Evolutionary conservation across 2,329 filamentous ascomycete genomes (phyloP), one percentile per base, ranked within the genome.

Genomic region (Aspergillaceae sp.): DNA sequence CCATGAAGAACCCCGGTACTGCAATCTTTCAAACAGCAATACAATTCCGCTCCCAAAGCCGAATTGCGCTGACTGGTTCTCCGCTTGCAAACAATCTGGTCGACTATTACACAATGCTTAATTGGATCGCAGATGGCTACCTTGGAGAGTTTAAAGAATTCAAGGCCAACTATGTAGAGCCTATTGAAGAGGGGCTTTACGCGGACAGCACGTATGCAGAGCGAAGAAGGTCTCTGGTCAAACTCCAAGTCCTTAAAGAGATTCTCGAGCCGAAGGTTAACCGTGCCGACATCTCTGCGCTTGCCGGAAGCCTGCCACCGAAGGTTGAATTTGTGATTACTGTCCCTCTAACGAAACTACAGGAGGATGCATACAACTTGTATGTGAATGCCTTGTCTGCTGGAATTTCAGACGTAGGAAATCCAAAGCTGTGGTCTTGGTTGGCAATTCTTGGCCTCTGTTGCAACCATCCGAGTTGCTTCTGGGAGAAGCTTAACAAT

Each of bases 81-180:
- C 90, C 90, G 0, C 71, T 96, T 43, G 82, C 86, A 4, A 96
- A 95, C 59, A 86, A 87, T 43, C 80, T 95, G 0, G 71, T 77
- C 29, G 90, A 96, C 56, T 94, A 94, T 59, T 88, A 83, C 59
- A 71, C 82, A n/a, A 87, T 94, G 79, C 84, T 95, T 48, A 78
- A 90, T 51, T 95, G 88, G 87, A 81, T 92, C 43, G 83, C 87
- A 1, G 86, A 86, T 0, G 80, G 79, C 27, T 95, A 87, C 60
- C 73, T 95, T 2, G 88, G 87, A 0, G 74, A 78, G 3, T 65
- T 75, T 7, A 57, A 65, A 0, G 83, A 90, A 57, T 96, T 96
- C 62, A 76, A 73, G 19, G 62, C 73, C 0, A 77, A 82, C n/a
- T 95, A 84, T 59, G 77, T 80, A 4, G 75, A 74, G 3, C 86